Evolutionary conservation across 495 filamentous ascomycete genomes (phyloP), one percentile per base, ranked within the genome.

Genomic region (Lophiostoma macrostomum): DNA sequence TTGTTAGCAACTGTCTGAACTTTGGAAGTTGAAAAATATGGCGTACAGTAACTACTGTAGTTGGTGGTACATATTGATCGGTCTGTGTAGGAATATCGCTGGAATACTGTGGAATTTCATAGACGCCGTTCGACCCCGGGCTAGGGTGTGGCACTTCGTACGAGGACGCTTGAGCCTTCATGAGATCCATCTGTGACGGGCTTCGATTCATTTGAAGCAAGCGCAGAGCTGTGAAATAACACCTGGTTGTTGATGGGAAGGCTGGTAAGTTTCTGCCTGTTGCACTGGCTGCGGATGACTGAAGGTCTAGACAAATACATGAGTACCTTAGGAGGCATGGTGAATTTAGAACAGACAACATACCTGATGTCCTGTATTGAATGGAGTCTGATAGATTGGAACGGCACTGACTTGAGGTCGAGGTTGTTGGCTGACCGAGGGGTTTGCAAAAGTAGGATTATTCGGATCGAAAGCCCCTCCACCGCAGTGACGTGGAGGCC

Each of bases 201-300:
- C 24, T 28, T 29, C n/a, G n/a, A n/a, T n/a, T n/a, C n/a, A 44
- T 18, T 16, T 18, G 42, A 45, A 45, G 27, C 42, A 45, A 5
- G 1, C 2, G 12, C 27, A 14, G 27, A 45, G 16, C 16, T 45
- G 25, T 7, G 19, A n/a, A 14, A 43, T 29, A 25, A 43, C 30
- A 13, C 40, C 40, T 24, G 40, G 40, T 5, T 31, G 42, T 32
- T 3, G 28, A 16, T 14, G 31, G 23, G 16, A 27, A 3, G 16
- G 20, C 3, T 13, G 40, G 4, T 43, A 25, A n/a, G 19, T n/a
- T 12, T 11, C 8, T 10, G 13, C 14, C 23, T 22, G 40, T n/a
- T 43, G 20, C n/a, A 28, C 30, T 27, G 5, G 23, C 40, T 8
- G 8, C 14, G 18, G 23, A 12, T 43, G 23, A 14, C 5, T 20